Percentiles rank a stretch among this genome's conserved stretches.
These are phyloP conservation scores for Cadophora luteo-olivacea DNA, from an alignment of 2,329 filamentous ascomycete species.

Conservation along the genomic window DNA sequence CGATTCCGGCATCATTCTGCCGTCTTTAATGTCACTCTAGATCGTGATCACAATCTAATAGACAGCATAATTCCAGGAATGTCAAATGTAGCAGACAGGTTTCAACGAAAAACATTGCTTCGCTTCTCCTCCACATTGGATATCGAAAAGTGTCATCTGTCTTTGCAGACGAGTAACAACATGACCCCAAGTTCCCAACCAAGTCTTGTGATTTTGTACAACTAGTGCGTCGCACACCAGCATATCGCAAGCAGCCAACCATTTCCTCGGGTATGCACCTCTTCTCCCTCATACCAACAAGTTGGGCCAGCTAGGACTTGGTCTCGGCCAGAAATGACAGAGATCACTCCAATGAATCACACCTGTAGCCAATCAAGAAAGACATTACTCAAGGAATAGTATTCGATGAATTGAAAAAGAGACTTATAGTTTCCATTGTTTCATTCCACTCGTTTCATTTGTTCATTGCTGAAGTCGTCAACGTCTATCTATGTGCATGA, in stretches of 20 bases:
- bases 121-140: no score
- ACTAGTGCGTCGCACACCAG: neutral
- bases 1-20: no score
- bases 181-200: neutral
- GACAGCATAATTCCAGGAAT: no score
- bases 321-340: no score
- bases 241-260: neutral
- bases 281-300: neutral
- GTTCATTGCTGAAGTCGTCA: slow-evolving; percentile 33
- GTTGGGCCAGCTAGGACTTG: no score
- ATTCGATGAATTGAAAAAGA: neutral
- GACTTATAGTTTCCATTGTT: neutral
- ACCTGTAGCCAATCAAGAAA: neutral
- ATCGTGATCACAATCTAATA: no score
- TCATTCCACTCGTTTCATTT: slow-evolving; percentile 22
- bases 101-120: no score
- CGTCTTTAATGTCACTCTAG: no score
- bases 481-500: slow-evolving; percentile 18
- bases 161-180: no score
- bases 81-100: no score
- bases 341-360: neutral
- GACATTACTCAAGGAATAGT: neutral
- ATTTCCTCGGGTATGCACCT: neutral
- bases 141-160: no score
- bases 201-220: neutral